These are phyloP conservation scores for Nakataea oryzae DNA, from an alignment of 2,329 filamentous ascomycete species.

Conservation along the genomic window DNA sequence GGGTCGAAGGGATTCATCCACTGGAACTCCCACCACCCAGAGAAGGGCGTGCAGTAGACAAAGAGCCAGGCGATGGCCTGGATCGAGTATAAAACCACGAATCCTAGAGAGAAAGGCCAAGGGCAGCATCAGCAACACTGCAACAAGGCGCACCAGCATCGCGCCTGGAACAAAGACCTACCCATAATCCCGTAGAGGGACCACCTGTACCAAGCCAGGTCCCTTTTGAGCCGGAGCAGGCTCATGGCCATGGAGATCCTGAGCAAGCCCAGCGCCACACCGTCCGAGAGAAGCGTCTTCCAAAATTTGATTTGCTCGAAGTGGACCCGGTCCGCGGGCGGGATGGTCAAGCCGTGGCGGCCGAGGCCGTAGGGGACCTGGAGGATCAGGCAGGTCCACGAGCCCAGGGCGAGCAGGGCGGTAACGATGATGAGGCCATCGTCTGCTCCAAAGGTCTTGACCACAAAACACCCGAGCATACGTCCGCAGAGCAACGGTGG, in stretches of 20 bases:
- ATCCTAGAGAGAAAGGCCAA: slow-evolving; percentile 3
- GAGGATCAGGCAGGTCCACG: slow-evolving; percentile 13
- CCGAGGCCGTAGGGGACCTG: slow-evolving; percentile 13
- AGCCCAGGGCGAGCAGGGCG: slow-evolving; percentile 8
- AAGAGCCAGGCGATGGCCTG: slow-evolving; percentile 13
- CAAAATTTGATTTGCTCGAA: slow-evolving; percentile 13
- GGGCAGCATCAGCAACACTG: neutral
- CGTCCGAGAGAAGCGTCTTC: slow-evolving; percentile 13
- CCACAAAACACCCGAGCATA: slow-evolving; percentile 1
- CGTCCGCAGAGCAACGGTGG: slow-evolving; percentile 2
- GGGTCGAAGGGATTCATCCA: slow-evolving; percentile 14
- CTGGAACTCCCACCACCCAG: slow-evolving; percentile 15
- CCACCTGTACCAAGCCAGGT: slow-evolving; percentile 12
- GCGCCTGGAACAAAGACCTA: slow-evolving; percentile 1
- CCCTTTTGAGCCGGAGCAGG: slow-evolving; percentile 11
- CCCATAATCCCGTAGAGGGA: slow-evolving; percentile 12
- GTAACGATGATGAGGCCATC: slow-evolving; percentile 3
- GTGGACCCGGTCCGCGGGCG: slow-evolving; percentile 6
- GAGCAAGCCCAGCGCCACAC: slow-evolving; percentile 12
- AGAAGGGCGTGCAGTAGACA: slow-evolving; percentile 13
- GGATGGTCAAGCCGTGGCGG: slow-evolving; percentile 8
- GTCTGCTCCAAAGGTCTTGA: slow-evolving; percentile 3
- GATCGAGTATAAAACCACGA: slow-evolving; percentile 11
- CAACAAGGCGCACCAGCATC: neutral
- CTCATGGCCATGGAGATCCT: slow-evolving; percentile 13